These are phyloP conservation scores for Inonotus hispidus DNA, from an alignment of 1,284 basidiomycete genomes.

Conservation along the genomic window DNA sequence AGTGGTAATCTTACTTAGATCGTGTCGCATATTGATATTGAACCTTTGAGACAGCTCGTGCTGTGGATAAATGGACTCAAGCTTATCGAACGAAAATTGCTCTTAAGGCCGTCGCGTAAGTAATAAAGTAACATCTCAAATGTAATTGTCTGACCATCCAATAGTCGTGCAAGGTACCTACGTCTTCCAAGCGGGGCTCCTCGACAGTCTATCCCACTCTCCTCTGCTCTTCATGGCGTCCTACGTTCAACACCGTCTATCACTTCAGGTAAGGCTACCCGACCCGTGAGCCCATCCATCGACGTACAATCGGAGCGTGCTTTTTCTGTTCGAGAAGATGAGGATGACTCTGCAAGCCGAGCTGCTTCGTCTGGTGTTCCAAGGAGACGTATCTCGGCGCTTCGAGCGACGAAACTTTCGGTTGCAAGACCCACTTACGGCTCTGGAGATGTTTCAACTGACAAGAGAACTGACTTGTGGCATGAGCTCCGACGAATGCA, in stretches of 20 bases:
- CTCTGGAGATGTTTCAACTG: neutral
- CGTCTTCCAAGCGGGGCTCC: conserved; percentile 45
- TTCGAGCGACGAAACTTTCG: conserved; percentile 6
- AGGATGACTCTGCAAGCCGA: conserved; percentile 4
- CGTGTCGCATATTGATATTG: neutral
- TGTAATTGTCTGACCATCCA: neutral
- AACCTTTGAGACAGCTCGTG: conserved; percentile 40
- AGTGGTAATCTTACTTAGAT: conserved; percentile 25
- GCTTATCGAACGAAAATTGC: conserved; percentile 63
- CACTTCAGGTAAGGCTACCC: conserved; percentile 12
- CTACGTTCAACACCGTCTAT: conserved; percentile 11
- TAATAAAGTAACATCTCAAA: neutral
- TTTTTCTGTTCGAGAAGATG: conserved; percentile 1
- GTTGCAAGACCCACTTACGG: neutral
- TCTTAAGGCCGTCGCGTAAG: conserved; percentile 77
- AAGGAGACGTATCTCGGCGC: conserved; percentile 1
- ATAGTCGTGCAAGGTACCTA: conserved; percentile 61
- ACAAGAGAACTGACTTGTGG: conserved; percentile 10
- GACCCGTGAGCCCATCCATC: conserved; percentile 1
- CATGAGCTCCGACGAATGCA: conserved; percentile 12
- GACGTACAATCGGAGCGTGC: neutral
- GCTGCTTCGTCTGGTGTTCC: conserved; percentile 4
- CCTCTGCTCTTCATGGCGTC: conserved; percentile 8
- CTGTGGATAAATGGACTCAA: conserved; percentile 59
- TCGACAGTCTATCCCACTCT: conserved; percentile 16